These are phyloP conservation scores for Parascedosporium putredinis DNA, from an alignment of 2,329 filamentous ascomycete species.

Conservation along the genomic window DNA sequence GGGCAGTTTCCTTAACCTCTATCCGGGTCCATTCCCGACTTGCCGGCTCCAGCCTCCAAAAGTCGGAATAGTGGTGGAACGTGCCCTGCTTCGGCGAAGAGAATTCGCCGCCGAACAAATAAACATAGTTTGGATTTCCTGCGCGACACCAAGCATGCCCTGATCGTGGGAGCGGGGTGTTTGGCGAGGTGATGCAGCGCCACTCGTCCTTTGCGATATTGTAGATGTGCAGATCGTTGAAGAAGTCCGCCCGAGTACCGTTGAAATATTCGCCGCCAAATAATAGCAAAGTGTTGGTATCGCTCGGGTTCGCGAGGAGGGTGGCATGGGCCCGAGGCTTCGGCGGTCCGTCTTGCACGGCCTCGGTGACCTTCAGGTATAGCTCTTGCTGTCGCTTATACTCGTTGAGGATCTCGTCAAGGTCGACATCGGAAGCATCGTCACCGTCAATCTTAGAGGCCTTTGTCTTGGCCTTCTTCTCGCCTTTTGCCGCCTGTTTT, in stretches of 20 bases:
- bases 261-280: slow-evolving; percentile 97
- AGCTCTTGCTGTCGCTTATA: slow-evolving; percentile 89
- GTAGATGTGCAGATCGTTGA: slow-evolving; percentile 57
- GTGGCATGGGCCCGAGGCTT: slow-evolving; percentile 70
- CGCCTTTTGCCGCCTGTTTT: slow-evolving; percentile 82
- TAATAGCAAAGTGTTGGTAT: slow-evolving; percentile 77
- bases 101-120: slow-evolving; percentile 94
- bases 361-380: slow-evolving; percentile 88
- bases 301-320: slow-evolving; percentile 73
- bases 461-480: slow-evolving; percentile 71
- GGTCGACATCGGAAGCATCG: slow-evolving; percentile 83
- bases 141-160: slow-evolving; percentile 93
- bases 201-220: slow-evolving; percentile 81
- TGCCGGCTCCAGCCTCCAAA: slow-evolving; percentile 82
- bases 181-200: slow-evolving; percentile 82
- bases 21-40: slow-evolving; percentile 85
- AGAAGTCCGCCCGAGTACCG: slow-evolving; percentile 69
- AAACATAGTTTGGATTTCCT: slow-evolving; percentile 74
- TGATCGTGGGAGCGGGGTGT: slow-evolving; percentile 79
- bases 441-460: slow-evolving; percentile 65
- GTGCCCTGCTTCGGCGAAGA: slow-evolving; percentile 94
- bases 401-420: slow-evolving; percentile 86
- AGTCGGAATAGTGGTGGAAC: slow-evolving; percentile 98
- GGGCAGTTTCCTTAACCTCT: slow-evolving; percentile 71
- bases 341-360: slow-evolving; percentile 58